phyloP scores from a whole-genome alignment of 345 rosid genomes.

The Corchorus olitorius region DNA sequence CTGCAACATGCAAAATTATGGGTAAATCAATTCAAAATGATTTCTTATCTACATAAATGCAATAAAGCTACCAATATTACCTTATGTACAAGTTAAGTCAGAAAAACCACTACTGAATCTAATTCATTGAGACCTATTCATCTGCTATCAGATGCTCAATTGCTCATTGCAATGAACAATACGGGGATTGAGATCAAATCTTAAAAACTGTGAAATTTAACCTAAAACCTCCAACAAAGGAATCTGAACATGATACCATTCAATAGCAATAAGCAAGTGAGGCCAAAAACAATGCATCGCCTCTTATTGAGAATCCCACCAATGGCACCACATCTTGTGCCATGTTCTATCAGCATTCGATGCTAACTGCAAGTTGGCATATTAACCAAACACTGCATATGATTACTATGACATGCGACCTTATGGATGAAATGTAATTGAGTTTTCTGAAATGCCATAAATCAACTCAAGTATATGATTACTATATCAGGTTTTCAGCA shows the following conservation, averaged over 20 bases:
- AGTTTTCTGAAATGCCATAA: background rate
- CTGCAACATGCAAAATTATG: slow-evolving; percentile 41
- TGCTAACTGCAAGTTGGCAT: background rate
- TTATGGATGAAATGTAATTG: background rate
- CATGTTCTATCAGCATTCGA: background rate
- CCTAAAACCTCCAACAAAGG: background rate
- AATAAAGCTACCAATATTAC: background rate
- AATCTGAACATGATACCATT: background rate
- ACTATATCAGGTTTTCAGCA: background rate
- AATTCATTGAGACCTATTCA: background rate
- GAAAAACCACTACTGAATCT: background rate
- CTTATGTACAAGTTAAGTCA: background rate
- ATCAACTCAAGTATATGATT: background rate
- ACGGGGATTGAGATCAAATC: background rate
- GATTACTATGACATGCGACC: background rate
- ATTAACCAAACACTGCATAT: background rate
- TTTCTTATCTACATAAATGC: background rate
- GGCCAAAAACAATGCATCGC: no score
- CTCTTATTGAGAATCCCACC: background rate
- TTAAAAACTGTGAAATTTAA: background rate
- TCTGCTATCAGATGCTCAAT: background rate
- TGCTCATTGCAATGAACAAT: background rate
- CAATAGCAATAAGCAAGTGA: no score
- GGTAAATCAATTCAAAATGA: background rate
- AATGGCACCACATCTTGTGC: background rate